Base-by-base conservation (phyloP, 768 basidiomycete genomes). In the Vishniacozyma victoriae region DNA sequence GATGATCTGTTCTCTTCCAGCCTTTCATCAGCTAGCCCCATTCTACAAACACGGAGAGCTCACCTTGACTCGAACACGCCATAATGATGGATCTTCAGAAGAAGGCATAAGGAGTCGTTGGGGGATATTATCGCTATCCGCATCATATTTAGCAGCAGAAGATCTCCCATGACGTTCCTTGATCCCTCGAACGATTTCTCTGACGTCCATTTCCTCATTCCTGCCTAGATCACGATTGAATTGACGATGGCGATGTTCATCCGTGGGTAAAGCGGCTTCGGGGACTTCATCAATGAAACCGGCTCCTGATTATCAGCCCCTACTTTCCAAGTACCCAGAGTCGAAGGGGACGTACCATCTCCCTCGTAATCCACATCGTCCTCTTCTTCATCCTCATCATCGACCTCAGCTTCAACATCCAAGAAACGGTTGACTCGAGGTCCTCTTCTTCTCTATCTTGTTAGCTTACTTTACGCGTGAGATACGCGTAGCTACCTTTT, bases 341-440 rank as follows among this genome's bases (percentile, higher is more conserved):
- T 7, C 3, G 25, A 22, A 49, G 37, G 38, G n/a, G 9, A 63
- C 62, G 55, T 44, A 63, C 72, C 69, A 41, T 69, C 74, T 18
- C 65, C 71, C 50, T 65, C 69, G 39, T 74, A 73, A 31, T 75
- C 74, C 26, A 70, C 74, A 44, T 74, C 74, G 15, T 76, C 86
- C 16, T 93, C 90, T 2, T 96, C 95, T 27, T 95, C 93, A 3
- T 96, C 95, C 16, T 97, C 95, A 24, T 95, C 91, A 59, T 90
- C 90, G 16, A 93, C 92, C 69, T 90, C 89, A 46, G 90, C 91
- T 75, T 93, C 89, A 48, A 92, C 79, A 80, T 97, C 95, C 59
- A 97, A 77, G 83, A 91, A 99, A 56, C 84, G 83, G 68, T 81
- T 86, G 20, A 80, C 78, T 15, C 78, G 76, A 45, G 75, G 73